phyloP scores from a whole-genome alignment of 805 yeast species.

The Babjeviella inositovora region DNA sequence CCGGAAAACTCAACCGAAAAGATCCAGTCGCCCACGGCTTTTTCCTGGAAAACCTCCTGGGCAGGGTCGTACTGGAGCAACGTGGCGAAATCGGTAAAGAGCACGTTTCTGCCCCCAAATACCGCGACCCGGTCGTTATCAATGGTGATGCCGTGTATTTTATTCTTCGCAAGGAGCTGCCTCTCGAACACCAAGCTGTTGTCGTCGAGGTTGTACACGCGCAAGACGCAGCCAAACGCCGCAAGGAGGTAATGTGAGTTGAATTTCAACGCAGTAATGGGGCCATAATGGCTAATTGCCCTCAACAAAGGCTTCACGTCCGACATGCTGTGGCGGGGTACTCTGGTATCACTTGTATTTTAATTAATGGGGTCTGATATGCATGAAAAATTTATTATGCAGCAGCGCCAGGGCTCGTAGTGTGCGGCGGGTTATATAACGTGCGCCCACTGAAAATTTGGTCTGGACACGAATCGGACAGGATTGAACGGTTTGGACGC shows the following conservation, averaged over 20 bases:
- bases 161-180: constrained; percentile 50
- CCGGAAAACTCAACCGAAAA: constrained; percentile 35
- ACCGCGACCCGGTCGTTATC: no score
- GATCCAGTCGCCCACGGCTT: constrained; percentile 68
- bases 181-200: constrained; percentile 17
- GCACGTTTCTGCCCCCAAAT: constrained; percentile 12
- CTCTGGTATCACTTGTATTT: no score
- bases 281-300: constrained; percentile 33
- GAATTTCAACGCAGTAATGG: constrained; percentile 49
- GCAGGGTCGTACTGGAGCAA: constrained; percentile 1
- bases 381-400: no score
- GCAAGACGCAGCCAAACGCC: constrained; percentile 61
- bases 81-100: constrained; percentile 19
- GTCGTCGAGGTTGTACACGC: constrained; percentile 28
- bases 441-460: no score
- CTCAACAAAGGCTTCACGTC: no score
- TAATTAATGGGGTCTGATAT: no score
- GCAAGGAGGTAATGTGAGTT: constrained; percentile 20
- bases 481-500: no score
- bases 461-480: no score
- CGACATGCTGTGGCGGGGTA: no score
- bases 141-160: constrained; percentile 63
- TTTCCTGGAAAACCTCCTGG: constrained; percentile 16
- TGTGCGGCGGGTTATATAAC: no score
- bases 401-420: no score